phyloP scores from a whole-genome alignment of 2,329 filamentous ascomycete species.

The Fusarium sp. region DNA sequence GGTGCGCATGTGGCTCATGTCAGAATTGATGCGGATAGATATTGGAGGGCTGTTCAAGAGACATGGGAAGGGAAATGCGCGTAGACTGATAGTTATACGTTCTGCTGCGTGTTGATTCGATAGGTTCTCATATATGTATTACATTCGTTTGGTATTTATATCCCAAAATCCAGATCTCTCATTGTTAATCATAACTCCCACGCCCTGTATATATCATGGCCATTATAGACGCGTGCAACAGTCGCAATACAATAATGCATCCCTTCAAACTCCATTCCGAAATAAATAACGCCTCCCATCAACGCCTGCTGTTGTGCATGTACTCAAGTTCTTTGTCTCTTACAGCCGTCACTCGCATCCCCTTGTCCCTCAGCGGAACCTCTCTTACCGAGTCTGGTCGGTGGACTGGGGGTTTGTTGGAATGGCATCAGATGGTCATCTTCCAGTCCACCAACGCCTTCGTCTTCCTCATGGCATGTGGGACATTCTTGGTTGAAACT shows the following conservation, averaged over 20 bases:
- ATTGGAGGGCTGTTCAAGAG: slow-evolving; percentile 63
- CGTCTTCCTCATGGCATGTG: slow-evolving; percentile 57
- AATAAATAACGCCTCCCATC: slow-evolving; percentile 1
- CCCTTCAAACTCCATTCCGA: background rate
- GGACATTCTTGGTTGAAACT: slow-evolving; percentile 63
- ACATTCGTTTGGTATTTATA: slow-evolving; percentile 1
- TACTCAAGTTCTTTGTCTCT: slow-evolving; percentile 51
- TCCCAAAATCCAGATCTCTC: background rate
- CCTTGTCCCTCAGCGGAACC: slow-evolving; percentile 39
- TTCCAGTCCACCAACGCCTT: slow-evolving; percentile 58
- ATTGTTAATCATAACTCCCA: slow-evolving; percentile 3
- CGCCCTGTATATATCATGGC: background rate
- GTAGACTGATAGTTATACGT: background rate
- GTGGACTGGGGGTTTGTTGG: slow-evolving; percentile 8
- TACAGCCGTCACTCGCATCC: slow-evolving; percentile 35
- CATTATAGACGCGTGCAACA: background rate
- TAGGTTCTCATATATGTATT: background rate
- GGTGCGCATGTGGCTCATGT: slow-evolving; percentile 66
- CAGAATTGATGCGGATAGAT: slow-evolving; percentile 59
- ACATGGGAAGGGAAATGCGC: slow-evolving; percentile 57
- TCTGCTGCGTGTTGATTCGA: background rate
- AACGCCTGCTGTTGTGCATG: background rate
- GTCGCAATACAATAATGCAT: background rate
- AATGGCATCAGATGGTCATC: slow-evolving; percentile 42
- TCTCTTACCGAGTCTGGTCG: slow-evolving; percentile 37